Base-by-base conservation (phyloP, 768 basidiomycete species). In the Pisolithus sp. region DNA sequence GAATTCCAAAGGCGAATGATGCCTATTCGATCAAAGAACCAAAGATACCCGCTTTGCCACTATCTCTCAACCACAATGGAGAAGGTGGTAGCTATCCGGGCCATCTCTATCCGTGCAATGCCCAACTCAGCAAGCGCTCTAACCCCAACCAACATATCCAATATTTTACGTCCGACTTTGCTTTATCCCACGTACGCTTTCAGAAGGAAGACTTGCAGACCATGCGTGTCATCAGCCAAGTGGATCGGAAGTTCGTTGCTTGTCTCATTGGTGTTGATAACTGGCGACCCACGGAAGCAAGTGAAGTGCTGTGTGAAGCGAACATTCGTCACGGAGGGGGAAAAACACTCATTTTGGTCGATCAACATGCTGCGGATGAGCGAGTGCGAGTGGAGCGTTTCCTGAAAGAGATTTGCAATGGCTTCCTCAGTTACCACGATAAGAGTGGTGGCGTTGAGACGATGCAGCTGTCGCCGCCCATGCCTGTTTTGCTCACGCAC, bases 361-460 rank as follows among this genome's bases (percentile, higher is more conserved):
- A 99, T 71, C 96, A 99, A 67, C 96, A 99, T 65, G 96, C 96
- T 12, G 95, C 94, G n/a, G 92, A 96, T 63, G 96, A 99, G 68
- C 83, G 96, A 20, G 73, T 97, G 42, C 83, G 94, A 20, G 90
- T 98, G 53, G 96, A 99, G 70, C 69, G 72, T 24, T 87, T 90
- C 65, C 75, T 95, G 58, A 76, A 75, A 55, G 80, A 82, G 44
- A 63, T 93, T n/a, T 93, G 90, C 68, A 64, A 74, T 44, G 84
- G 83, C 13, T 92, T 80, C 65, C 75, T 84, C 54, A 53, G 49
- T 17, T 63, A 74, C 50, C 71, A 68, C 43, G 67, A 72, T 56
- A 61, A 62, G 50, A 62, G 56, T 15, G 60, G 65, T 9, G 68
- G 69, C 47, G 69, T 78, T 51, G 69, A 68, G 56, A 65, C 66